Evolutionary conservation across 129 eudicot species (phyloP), one percentile per base, ranked within the genome.

Genomic region (Helichrysum umbraculigerum): DNA sequence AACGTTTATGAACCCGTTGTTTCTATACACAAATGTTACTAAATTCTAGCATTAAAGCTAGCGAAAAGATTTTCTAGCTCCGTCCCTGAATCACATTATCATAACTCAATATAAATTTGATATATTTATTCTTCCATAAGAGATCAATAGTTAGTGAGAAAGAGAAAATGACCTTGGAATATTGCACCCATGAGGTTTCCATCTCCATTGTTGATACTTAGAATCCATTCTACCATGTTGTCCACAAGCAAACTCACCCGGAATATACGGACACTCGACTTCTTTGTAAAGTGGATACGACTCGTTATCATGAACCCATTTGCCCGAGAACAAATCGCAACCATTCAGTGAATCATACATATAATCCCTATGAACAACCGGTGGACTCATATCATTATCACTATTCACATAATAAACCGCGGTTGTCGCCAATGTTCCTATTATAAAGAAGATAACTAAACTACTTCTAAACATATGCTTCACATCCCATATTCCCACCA

Each of bases 181-280:
- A 67, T 79, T 82, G 72, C 94, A 89, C 17, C 44, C 78, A 72
- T 86, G 83, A 63, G 94, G 94, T 39, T 89, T 85, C 94, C 94
- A 89, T 72, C 91, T 77, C 94, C 94, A 89, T 52, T 89, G 78
- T 59, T 82, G 94, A 81, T 84, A 89, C 25, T 32, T 63, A 19
- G 50, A 60, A 69, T 89, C 89, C 51, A 54, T 77, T 44, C 94
- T 86, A 3, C 91, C 94, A 68, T 79, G 76, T 57, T 84, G 76
- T 4, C 67, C 73, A 62, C 94, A 89, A 74, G 94, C 82, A 72
- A 86, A 81, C 74, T 89, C 88, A 62, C 85, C 89, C 6, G 87
- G 80, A 75, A 89, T 82, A 69, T 79, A 86, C 1, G 85, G 78
- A 51, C 94, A 89, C 0, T 89, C 74, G 0, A 70, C 56, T 70